These are phyloP conservation scores for Lanmaoa rubissima DNA, from an alignment of 768 basidiomycete genomes.

Conservation along the genomic window DNA sequence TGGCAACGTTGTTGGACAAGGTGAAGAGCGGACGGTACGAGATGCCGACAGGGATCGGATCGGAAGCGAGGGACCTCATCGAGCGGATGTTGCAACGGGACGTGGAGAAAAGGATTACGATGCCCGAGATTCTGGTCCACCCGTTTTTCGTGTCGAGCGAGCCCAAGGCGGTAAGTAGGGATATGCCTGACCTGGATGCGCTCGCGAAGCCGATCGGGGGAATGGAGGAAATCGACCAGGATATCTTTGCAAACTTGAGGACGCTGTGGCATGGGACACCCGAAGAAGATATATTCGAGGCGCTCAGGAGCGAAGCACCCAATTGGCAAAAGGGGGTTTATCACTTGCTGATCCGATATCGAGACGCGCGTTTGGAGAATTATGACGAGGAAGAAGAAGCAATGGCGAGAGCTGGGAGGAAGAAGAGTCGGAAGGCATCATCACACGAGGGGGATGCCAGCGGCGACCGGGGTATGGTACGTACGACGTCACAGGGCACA, in stretches of 20 bases:
- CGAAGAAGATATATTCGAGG: constrained; percentile 70
- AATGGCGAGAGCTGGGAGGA: constrained; percentile 32
- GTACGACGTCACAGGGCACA: constrained; percentile 25
- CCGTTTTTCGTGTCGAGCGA: constrained; percentile 69
- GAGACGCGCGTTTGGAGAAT: constrained; percentile 68
- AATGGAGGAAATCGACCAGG: constrained; percentile 72
- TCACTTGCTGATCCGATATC: constrained; percentile 82
- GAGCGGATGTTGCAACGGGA: constrained; percentile 78
- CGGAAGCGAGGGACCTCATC: constrained; percentile 74
- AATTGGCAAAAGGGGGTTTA: constrained; percentile 98
- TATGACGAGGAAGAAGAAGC: constrained; percentile 68
- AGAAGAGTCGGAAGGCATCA: constrained; percentile 36
- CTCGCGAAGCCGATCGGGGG: constrained; percentile 68
- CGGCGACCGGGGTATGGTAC: constrained; percentile 17
- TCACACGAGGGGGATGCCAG: constrained; percentile 28
- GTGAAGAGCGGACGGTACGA: constrained; percentile 71
- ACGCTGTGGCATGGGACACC: constrained; percentile 87
- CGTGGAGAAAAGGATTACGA: constrained; percentile 72
- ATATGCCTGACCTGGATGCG: constrained; percentile 59
- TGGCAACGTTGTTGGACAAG: constrained; percentile 72
- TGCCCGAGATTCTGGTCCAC: constrained; percentile 75
- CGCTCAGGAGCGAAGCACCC: constrained; percentile 60
- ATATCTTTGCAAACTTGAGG: constrained; percentile 85
- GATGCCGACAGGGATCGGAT: constrained; percentile 70
- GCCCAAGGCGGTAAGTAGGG: constrained; percentile 41